Percentiles rank a stretch among this genome's conserved stretches.
phyloP scores from a whole-genome alignment of 1,284 basidiomycete genomes.

The Cryptococcus sp. region DNA sequence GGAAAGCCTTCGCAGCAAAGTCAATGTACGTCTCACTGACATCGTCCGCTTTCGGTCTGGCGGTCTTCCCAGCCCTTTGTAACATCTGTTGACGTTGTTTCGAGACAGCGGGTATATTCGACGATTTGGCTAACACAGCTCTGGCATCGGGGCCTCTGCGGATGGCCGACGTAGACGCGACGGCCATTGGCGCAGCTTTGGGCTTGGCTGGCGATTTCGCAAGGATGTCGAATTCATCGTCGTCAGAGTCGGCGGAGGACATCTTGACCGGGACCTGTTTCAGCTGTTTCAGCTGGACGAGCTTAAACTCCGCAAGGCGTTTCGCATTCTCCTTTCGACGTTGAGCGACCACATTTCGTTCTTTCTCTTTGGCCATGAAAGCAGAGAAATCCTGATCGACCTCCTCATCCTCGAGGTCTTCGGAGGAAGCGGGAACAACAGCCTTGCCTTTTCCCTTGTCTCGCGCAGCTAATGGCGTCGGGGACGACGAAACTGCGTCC shows the following conservation, averaged over 20 bases:
- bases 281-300: background rate
- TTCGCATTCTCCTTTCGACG: constrained; percentile 7
- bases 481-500: constrained; percentile 10
- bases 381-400: constrained; percentile 10
- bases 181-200: background rate
- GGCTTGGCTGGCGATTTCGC: constrained; percentile 9
- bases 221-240: constrained; percentile 28
- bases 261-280: constrained; percentile 1
- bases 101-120: constrained; percentile 15
- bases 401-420: constrained; percentile 16
- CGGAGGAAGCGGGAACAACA: constrained; percentile 16
- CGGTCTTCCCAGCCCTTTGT: constrained; percentile 24
- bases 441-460: constrained; percentile 2
- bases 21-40: constrained; percentile 38
- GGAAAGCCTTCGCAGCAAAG: constrained; percentile 33
- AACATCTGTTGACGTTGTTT: constrained; percentile 26
- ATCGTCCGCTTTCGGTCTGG: constrained; percentile 10
- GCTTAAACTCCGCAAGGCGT: constrained; percentile 7
- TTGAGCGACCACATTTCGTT: background rate
- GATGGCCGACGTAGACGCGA: background rate
- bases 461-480: constrained; percentile 13
- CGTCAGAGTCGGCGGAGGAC: constrained; percentile 8
- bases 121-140: constrained; percentile 20
- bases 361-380: constrained; percentile 9
- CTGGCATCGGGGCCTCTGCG: constrained; percentile 21